These are phyloP conservation scores for Cicer bijugum DNA, from an alignment of 306 rosid species.

Conservation along the genomic window DNA sequence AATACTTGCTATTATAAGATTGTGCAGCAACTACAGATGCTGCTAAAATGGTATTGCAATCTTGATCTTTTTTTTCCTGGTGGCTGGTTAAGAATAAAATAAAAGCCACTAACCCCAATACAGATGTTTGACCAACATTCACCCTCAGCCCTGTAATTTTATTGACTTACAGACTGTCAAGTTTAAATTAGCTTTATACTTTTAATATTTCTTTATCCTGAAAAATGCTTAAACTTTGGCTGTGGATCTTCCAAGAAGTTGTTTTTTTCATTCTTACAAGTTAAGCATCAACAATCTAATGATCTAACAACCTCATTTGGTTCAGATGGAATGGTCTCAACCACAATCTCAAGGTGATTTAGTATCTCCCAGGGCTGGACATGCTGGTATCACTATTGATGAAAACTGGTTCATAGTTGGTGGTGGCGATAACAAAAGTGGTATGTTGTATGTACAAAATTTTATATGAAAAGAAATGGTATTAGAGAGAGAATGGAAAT, in stretches of 20 bases:
- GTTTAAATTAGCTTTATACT: constrained; percentile 25
- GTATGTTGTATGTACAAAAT: constrained; percentile 48
- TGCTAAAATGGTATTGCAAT: too few species aligned
- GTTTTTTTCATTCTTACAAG: constrained; percentile 29
- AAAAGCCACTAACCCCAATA: too few species aligned
- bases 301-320: constrained; percentile 39
- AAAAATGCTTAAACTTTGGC: constrained; percentile 38
- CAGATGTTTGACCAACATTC: too few species aligned
- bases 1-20: too few species aligned
- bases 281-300: constrained; percentile 38
- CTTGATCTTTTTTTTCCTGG: too few species aligned
- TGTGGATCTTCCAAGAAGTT: constrained; percentile 19
- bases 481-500: constrained; percentile 27
- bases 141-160: too few species aligned
- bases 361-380: constrained; percentile 92
- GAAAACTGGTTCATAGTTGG: constrained; percentile 93
- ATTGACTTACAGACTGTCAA: not conserved
- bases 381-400: constrained; percentile 78
- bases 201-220: constrained; percentile 19
- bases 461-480: constrained; percentile 6
- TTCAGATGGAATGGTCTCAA: constrained; percentile 97
- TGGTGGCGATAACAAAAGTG: constrained; percentile 93
- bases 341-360: constrained; percentile 86
- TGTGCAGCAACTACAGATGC: too few species aligned
- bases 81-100: too few species aligned